These are phyloP conservation scores for Alternaria burnsii DNA, from an alignment of 2,329 filamentous ascomycete genomes.

Conservation along the genomic window DNA sequence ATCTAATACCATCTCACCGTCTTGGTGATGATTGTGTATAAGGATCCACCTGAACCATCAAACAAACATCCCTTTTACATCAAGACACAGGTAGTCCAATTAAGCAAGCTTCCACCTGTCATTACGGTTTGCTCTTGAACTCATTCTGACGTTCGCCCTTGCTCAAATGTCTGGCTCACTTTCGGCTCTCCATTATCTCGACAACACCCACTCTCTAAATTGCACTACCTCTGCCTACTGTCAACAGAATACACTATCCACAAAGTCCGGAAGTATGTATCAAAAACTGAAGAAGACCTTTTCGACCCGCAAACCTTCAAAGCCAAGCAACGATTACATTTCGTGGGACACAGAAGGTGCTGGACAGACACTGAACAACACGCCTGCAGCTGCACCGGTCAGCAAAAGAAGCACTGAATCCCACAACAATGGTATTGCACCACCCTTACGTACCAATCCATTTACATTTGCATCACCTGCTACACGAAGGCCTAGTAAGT, in stretches of 20 bases:
- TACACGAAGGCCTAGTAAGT: slow-evolving; percentile 52
- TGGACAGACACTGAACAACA: slow-evolving; percentile 2
- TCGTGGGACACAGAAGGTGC: slow-evolving; percentile 9
- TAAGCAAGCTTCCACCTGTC: slow-evolving; percentile 8
- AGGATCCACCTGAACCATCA: slow-evolving; percentile 2
- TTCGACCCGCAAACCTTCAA: slow-evolving; percentile 22
- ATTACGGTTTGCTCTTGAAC: slow-evolving; percentile 10
- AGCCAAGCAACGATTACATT: slow-evolving; percentile 12
- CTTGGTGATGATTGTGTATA: not conserved
- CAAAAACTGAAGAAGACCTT: slow-evolving; percentile 25
- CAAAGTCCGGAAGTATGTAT: slow-evolving; percentile 20
- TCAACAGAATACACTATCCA: slow-evolving; percentile 9
- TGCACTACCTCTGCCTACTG: slow-evolving; percentile 1
- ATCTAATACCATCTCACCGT: not conserved
- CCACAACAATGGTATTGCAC: slow-evolving; percentile 26
- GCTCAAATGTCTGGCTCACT: slow-evolving; percentile 24
- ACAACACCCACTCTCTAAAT: slow-evolving; percentile 6
- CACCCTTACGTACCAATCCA: slow-evolving; percentile 26
- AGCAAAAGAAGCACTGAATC: slow-evolving; percentile 19
- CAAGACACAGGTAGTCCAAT: not conserved
- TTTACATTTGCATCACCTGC: slow-evolving; percentile 37
- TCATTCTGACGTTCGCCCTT: slow-evolving; percentile 3
- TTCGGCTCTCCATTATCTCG: slow-evolving; percentile 7
- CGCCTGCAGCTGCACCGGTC: slow-evolving; percentile 8
- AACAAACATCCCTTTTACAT: not conserved